Conservation (phyloP, 2,329 filamentous ascomycete species). For the Knoxdaviesia proteae region DNA sequence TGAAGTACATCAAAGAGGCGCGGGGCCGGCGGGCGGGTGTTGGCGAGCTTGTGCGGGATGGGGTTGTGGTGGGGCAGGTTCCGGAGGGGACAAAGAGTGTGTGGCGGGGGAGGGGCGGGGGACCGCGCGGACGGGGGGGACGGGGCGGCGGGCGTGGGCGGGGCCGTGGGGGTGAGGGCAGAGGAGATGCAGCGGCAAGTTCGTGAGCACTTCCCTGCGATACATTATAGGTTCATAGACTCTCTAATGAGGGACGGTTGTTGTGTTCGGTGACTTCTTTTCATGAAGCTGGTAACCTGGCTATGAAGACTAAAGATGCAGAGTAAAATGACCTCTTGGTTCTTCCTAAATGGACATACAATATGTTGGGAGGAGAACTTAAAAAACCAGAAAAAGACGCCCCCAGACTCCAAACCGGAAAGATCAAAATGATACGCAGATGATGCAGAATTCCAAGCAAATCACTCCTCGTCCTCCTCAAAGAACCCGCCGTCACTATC, state of each 20-base stretch:
- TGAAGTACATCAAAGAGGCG: conserved; percentile 52
- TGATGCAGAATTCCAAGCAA: conserved; percentile 1
- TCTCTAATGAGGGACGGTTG: too few relatives aligned
- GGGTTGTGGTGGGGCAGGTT: conserved; percentile 43
- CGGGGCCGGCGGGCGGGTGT: conserved; percentile 37
- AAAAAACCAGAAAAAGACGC: background rate
- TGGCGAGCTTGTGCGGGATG: conserved; percentile 50
- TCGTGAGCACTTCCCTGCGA: too few relatives aligned
- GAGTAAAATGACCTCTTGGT: too few relatives aligned
- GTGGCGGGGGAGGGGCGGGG: conserved; percentile 26
- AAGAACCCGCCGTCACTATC: conserved; percentile 39
- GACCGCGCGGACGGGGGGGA: conserved; percentile 11
- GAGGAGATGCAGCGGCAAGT: background rate
- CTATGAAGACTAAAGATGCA: too few relatives aligned
- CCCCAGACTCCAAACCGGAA: conserved; percentile 3
- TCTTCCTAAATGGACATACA: too few relatives aligned
- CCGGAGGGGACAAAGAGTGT: conserved; percentile 33
- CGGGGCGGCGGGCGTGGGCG: conserved; percentile 16
- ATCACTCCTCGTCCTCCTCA: conserved; percentile 14
- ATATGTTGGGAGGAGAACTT: background rate
- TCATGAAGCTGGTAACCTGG: too few relatives aligned
- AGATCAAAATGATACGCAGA: background rate
- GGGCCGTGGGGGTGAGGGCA: conserved; percentile 6
- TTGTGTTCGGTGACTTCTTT: too few relatives aligned
- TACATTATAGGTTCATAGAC: too few relatives aligned